Evolutionary conservation across 2,329 filamentous ascomycete genomes (phyloP), one percentile per base, ranked within the genome.

Genomic region (Fusarium chuoi): DNA sequence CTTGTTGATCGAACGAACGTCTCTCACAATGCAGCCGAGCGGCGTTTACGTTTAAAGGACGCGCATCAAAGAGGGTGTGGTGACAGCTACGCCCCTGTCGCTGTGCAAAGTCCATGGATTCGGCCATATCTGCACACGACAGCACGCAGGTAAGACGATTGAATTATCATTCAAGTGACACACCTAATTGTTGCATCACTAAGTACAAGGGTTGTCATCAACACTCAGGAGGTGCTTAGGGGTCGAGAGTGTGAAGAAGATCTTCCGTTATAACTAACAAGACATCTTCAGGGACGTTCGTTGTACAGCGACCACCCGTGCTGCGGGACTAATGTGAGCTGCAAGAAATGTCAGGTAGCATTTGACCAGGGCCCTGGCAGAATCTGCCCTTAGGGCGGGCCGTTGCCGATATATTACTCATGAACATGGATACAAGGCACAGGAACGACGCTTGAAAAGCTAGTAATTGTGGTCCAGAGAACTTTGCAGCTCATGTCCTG

Each of bases 261-360:
- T 35, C 22, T 46, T 45, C 60, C 30, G 24, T 24, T 55, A 63
- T 59, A 72, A 36, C 66, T 28, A 15, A 28, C 26, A 63, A 49
- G 58, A 57, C 61, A 57, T 57, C 46, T 59, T 61, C 66, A 56
- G 56, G 54, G 55, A 56, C 48, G 58, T 52, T 69, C 30, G 63
- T 57, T 39, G 63, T 60, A 28, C 24, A 38, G 51, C 35, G 45
- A 57, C 52, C 56, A 62, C 45, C 55, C 65, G 42, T 42, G 35
- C 46, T 61, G 63, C 51, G 46, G 49, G 65, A 64, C 72, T 73
- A 75, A 75, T 75, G 68, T 67, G 45, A 70, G 65, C 72, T 75
- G 73, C 73, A 75, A 75, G 73, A 75, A 75, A 75, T 75, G 62
- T 45, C 73, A 73, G 68, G 69, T 42, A 44, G 48, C 44, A 66